Percentiles rank a stretch among this genome's conserved stretches.
These are phyloP conservation scores for Dryas alaskensis DNA, from an alignment of 306 rosid genomes.

Conservation along the genomic window DNA sequence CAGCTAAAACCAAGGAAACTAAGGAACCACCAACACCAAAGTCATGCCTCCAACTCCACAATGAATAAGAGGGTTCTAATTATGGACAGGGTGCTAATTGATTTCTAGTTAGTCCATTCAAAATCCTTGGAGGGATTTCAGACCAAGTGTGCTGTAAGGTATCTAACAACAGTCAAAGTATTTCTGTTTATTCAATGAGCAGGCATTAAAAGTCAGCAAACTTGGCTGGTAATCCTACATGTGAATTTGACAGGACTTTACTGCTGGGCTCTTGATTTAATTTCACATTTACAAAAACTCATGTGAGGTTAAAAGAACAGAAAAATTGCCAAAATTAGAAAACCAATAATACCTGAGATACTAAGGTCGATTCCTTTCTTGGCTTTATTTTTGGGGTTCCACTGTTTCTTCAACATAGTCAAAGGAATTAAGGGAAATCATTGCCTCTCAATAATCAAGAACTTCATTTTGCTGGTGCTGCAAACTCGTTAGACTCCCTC, in stretches of 20 bases:
- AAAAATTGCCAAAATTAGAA: not conserved
- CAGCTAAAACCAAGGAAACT: not conserved
- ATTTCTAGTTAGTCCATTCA: conserved; percentile 5
- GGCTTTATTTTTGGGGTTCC: not conserved
- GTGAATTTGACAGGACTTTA: not conserved
- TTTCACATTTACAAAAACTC: not conserved
- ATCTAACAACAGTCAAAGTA: not conserved
- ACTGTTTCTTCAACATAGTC: not conserved
- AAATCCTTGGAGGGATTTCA: not conserved
- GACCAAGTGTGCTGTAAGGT: not conserved
- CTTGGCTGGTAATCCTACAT: not conserved
- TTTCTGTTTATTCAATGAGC: not conserved
- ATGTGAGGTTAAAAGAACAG: not conserved
- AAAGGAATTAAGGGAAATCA: conserved; percentile 15
- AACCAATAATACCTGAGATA: conserved; percentile 15
- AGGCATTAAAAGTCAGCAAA: not conserved
- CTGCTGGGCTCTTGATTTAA: not conserved
- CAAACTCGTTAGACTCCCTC: conserved; percentile 49
- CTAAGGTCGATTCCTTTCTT: not conserved
- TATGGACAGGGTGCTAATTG: not conserved
- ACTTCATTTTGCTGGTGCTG: conserved; percentile 42
- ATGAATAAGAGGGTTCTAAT: not conserved
- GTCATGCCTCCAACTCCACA: not conserved
- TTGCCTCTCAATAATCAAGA: conserved; percentile 52
- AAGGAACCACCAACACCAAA: not conserved